Conservation (phyloP, 176 grass and related monocot genomes). For the Panicum miliaceum region DNA sequence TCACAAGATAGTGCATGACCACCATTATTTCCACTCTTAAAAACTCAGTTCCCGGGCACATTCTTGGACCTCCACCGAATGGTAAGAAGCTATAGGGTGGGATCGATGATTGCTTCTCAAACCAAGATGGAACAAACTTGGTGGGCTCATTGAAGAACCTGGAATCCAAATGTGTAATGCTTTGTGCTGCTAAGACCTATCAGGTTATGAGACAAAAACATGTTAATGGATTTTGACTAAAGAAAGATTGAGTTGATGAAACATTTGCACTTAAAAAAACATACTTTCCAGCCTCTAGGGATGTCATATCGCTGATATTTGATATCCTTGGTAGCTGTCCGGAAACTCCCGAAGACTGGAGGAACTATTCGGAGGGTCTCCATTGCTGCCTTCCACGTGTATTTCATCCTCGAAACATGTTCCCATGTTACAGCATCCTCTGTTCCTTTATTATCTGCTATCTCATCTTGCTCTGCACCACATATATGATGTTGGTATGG, state of each 20-base stretch:
- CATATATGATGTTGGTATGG: background rate
- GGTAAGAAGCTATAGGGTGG: constrained; percentile 50
- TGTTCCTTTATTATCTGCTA: background rate
- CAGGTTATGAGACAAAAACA: background rate
- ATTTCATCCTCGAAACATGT: constrained; percentile 53
- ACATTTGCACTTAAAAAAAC: background rate
- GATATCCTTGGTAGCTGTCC: constrained; percentile 43
- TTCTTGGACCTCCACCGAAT: constrained; percentile 53
- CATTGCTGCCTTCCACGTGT: constrained; percentile 53
- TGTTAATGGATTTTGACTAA: background rate
- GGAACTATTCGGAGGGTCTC: constrained; percentile 52
- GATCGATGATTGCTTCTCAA: constrained; percentile 11
- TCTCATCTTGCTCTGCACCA: constrained; percentile 36
- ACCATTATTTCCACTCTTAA: constrained; percentile 50
- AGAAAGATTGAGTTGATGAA: background rate
- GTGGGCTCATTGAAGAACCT: constrained; percentile 39
- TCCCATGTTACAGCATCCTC: constrained; percentile 34
- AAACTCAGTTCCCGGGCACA: constrained; percentile 52
- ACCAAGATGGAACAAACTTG: constrained; percentile 47
- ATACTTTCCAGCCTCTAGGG: constrained; percentile 55
- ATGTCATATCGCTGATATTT: constrained; percentile 45
- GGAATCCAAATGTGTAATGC: constrained; percentile 53
- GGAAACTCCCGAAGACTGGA: constrained; percentile 51
- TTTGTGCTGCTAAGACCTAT: constrained; percentile 51
- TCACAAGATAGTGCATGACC: constrained; percentile 49